These are phyloP conservation scores for Camelina sativa DNA, from an alignment of 345 rosid species.

Conservation along the genomic window DNA sequence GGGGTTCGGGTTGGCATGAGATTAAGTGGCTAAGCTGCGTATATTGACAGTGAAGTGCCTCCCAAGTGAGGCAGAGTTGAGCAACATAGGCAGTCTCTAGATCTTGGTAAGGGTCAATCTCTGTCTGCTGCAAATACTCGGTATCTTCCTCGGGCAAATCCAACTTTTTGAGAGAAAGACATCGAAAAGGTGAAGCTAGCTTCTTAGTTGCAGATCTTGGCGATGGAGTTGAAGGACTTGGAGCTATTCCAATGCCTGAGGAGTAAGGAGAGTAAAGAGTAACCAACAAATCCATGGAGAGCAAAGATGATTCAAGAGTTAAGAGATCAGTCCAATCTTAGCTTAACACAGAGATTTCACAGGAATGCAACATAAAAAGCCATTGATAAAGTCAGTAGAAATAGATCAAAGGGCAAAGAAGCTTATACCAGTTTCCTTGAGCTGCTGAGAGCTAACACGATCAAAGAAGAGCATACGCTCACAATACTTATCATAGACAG, in stretches of 20 bases:
- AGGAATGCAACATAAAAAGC: neutral
- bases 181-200: conserved; percentile 78
- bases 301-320: neutral
- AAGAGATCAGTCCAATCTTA: conserved; percentile 11
- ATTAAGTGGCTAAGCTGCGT: conserved; percentile 75
- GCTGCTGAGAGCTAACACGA: conserved; percentile 69
- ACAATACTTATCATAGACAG: conserved; percentile 82
- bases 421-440: conserved; percentile 63
- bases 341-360: neutral
- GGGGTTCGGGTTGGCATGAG: conserved; percentile 64
- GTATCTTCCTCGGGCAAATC: conserved; percentile 78
- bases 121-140: conserved; percentile 57
- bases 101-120: conserved; percentile 61
- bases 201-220: conserved; percentile 83
- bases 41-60: conserved; percentile 94
- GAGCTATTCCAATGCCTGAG: conserved; percentile 52
- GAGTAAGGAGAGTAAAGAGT: conserved; percentile 1
- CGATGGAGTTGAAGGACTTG: conserved; percentile 68
- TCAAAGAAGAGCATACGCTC: conserved; percentile 90
- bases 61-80: conserved; percentile 97
- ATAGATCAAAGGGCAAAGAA: conserved; percentile 20
- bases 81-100: conserved; percentile 88
- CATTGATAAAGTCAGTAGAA: conserved; percentile 1
- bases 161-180: conserved; percentile 75
- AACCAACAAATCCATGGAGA: conserved; percentile 13